Evolutionary conservation across 805 yeast genomes (phyloP).

Genomic region (Saturnispora zaruensis): DNA sequence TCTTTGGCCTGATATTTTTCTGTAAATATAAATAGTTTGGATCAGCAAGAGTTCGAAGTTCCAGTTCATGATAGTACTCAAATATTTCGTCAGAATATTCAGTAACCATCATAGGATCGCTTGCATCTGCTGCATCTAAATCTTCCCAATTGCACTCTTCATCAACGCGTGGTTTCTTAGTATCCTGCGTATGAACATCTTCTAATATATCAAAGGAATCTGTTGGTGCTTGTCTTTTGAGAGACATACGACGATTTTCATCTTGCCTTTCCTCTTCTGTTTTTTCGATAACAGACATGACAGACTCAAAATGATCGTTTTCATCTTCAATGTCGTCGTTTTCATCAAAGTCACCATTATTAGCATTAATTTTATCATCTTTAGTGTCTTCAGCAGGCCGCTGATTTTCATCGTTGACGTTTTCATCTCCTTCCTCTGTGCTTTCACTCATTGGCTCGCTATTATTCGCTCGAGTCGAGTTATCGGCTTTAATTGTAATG

Average conservation of each 20-base stretch:
- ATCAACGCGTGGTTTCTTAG: conserved; percentile 13
- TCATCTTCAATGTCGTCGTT: conserved; percentile 1
- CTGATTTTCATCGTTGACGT: conserved; percentile 2
- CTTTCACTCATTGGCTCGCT: not conserved
- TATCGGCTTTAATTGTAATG: conserved; percentile 20
- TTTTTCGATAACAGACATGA: conserved; percentile 18
- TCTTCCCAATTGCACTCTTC: conserved; percentile 54
- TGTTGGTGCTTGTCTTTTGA: conserved; percentile 45
- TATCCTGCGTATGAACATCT: not conserved
- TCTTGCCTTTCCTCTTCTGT: conserved; percentile 22
- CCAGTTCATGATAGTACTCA: conserved; percentile 65
- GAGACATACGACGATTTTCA: conserved; percentile 26
- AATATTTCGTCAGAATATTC: conserved; percentile 88
- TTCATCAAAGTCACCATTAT: not conserved
- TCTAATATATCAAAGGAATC: conserved; percentile 39
- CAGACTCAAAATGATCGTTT: conserved; percentile 5
- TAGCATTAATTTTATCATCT: not conserved
- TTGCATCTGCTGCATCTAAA: conserved; percentile 58
- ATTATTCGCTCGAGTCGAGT: conserved; percentile 4
- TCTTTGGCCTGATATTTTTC: conserved; percentile 63
- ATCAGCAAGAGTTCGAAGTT: conserved; percentile 64
- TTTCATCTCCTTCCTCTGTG: not conserved
- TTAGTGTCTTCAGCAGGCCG: not conserved
- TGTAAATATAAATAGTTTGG: conserved; percentile 59
- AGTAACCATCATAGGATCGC: conserved; percentile 80